These are phyloP conservation scores for Hypoxylon sp. DNA, from an alignment of 2,329 filamentous ascomycete genomes.

Conservation along the genomic window DNA sequence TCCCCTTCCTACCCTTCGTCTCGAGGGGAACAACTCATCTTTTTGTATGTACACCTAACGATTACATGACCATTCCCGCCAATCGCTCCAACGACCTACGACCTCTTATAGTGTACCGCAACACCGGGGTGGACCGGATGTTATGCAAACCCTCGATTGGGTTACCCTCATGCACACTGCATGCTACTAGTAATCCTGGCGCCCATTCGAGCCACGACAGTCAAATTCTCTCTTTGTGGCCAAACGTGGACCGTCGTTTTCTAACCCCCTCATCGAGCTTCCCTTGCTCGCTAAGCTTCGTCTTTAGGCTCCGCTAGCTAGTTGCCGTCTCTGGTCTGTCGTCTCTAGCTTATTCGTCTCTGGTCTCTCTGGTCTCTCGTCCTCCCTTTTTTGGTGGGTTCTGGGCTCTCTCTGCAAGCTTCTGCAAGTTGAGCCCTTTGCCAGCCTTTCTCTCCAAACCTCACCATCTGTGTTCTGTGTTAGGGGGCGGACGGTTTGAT, in stretches of 20 bases:
- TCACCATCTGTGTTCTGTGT: background rate
- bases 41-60: constrained; percentile 16
- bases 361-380: constrained; percentile 32
- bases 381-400: constrained; percentile 43
- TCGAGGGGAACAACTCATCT: constrained; percentile 23
- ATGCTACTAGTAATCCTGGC: constrained; percentile 50
- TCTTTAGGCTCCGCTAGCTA: constrained; percentile 48
- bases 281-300: constrained; percentile 42
- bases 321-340: constrained; percentile 44
- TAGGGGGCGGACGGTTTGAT: constrained; percentile 29
- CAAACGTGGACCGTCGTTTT: constrained; percentile 50
- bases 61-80: constrained; percentile 2
- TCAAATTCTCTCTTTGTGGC: constrained; percentile 47
- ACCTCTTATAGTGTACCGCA: constrained; percentile 33
- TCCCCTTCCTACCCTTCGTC: constrained; percentile 6
- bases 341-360: constrained; percentile 6
- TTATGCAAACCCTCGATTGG: constrained; percentile 51
- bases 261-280: constrained; percentile 38
- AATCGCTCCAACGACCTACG: constrained; percentile 24
- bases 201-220: constrained; percentile 55
- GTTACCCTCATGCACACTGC: constrained; percentile 52
- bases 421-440: constrained; percentile 27
- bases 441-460: constrained; percentile 3
- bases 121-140: constrained; percentile 45
- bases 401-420: constrained; percentile 23